Percentiles rank a stretch among this genome's conserved stretches.
Evolutionary conservation across 2,329 filamentous ascomycete species (phyloP).

Genomic region (Trichoderma pleuroti): DNA sequence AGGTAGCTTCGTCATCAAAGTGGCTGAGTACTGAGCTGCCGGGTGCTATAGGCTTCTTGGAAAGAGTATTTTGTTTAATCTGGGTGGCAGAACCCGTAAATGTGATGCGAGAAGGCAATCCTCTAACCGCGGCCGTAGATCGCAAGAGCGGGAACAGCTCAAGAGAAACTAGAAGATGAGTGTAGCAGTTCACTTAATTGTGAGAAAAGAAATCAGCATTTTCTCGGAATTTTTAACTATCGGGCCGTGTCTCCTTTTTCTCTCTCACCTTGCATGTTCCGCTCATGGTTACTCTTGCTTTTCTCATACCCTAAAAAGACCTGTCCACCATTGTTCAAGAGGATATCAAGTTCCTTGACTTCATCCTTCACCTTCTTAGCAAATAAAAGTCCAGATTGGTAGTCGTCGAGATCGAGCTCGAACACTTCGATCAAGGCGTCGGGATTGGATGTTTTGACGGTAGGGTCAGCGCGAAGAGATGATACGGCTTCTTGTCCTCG

Average conservation of each 20-base stretch:
- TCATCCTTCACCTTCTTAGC: background rate
- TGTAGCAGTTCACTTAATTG: slow-evolving; percentile 4
- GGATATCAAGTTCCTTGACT: slow-evolving; percentile 2
- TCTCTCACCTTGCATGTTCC: slow-evolving; percentile 7
- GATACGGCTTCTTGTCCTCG: background rate
- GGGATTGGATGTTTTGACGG: background rate
- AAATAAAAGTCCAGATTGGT: background rate
- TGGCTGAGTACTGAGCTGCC: background rate
- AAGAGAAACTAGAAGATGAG: background rate
- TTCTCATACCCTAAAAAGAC: background rate
- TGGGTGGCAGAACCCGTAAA: slow-evolving; percentile 5
- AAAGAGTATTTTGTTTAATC: background rate
- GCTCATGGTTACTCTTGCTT: slow-evolving; percentile 1
- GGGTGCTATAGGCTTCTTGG: background rate
- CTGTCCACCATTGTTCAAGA: slow-evolving; percentile 7
- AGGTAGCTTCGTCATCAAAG: slow-evolving; percentile 2
- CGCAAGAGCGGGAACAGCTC: slow-evolving; percentile 2
- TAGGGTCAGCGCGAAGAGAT: background rate
- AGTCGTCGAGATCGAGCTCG: slow-evolving; percentile 10
- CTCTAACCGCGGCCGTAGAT: background rate
- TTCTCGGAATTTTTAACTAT: background rate
- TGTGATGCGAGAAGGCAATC: background rate
- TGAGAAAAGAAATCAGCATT: background rate
- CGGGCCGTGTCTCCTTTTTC: background rate
- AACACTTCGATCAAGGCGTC: background rate